These are phyloP conservation scores for Leccinum rimulosum DNA, from an alignment of 768 basidiomycete species.

Conservation along the genomic window DNA sequence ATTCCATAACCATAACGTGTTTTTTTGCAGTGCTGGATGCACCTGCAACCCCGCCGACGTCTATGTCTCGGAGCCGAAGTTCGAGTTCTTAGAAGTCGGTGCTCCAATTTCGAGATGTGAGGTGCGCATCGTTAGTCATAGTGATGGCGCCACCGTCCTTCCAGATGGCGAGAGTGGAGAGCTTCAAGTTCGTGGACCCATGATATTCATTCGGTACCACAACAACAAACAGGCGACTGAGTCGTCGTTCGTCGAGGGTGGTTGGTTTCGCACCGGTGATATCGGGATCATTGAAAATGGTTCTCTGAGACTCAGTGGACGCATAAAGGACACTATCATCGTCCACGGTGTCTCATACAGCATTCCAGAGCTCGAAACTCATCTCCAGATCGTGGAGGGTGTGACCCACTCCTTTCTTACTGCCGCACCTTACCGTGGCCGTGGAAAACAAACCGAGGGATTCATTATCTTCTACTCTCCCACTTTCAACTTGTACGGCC, in stretches of 20 bases:
- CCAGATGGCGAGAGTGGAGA: background rate
- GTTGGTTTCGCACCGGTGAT: background rate
- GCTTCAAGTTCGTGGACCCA: background rate
- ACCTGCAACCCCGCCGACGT: conserved; percentile 1
- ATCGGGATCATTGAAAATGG: conserved; percentile 35
- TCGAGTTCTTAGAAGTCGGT: background rate
- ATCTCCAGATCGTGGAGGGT: background rate
- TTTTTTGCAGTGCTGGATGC: background rate
- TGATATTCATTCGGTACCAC: background rate
- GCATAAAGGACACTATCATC: conserved; percentile 41
- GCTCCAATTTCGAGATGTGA: background rate
- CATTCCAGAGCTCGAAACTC: background rate
- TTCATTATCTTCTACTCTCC: conserved; percentile 1
- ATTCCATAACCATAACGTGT: background rate
- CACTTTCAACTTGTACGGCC: background rate
- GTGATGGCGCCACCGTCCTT: background rate
- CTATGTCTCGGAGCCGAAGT: conserved; percentile 7
- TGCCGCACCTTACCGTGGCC: background rate
- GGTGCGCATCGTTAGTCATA: background rate
- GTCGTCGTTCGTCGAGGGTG: background rate
- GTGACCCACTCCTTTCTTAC: background rate
- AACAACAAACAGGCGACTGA: background rate
- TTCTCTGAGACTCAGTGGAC: conserved; percentile 34
- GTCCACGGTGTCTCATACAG: conserved; percentile 25
- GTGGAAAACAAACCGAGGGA: background rate